Base-by-base conservation (phyloP, 148 eudicot species). In the Camellia sinensis region DNA sequence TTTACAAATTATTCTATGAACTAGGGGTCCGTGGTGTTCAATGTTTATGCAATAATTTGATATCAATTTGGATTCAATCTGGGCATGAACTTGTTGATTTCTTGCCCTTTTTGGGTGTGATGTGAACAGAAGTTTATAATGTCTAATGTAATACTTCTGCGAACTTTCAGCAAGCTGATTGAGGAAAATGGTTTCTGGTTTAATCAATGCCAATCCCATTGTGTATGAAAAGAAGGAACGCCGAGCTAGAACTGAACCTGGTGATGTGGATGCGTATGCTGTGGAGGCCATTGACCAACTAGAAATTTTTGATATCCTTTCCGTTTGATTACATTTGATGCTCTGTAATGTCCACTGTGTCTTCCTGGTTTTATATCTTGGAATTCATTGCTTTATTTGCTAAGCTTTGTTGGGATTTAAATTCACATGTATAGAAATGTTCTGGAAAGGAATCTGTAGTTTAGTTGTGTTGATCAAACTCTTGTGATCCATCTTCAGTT, bases 271-370 rank as follows among this genome's bases (percentile, higher is more conserved):
- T 78, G 91, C 87, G 78, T 87, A 85, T 78, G 76, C 87, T 17
- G 85, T 81, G 71, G 91, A 89, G 52, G 67, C 79, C 46, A 87
- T 89, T 80, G 89, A 89, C 67, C 88, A 85, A 44, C 75, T 76
- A 48, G 89, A 89, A 80, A 77, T 89, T 57, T 89, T 89, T 89
- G 85, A 89, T 89, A 89, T 89, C 91, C 91, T 89, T 84, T 60
- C 61, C 67, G n/a, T 59, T 44, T 40, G 12, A 76, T 15, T 63
- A 29, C 79, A 63, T 52, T 22, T 21, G 41, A 45, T 22, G 5
- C 19, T 45, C 11, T 62, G 19, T 76, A 21, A 7, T 45, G 17
- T 63, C 21, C 43, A 48, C 22, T 62, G 15, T 60, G 18, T 46
- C 22, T 64, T 75, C 56, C 40, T 9, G 46, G 10, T 3, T 74